Conservation (phyloP, 164 flowering plant species). For the Vitis riparia region DNA sequence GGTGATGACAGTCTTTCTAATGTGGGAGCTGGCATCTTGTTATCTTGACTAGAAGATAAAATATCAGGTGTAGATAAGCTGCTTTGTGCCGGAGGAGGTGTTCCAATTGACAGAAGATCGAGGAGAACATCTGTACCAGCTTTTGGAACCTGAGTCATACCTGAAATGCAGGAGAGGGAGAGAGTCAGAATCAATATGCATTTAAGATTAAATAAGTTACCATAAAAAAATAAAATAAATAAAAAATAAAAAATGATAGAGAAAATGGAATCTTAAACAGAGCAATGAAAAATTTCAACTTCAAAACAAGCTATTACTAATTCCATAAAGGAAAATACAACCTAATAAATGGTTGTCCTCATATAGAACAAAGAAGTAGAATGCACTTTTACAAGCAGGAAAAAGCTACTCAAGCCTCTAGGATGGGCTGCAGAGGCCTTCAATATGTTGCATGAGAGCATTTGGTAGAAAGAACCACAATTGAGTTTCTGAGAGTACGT, state of each 20-base stretch:
- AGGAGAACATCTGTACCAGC: conserved; percentile 78
- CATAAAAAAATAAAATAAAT: background rate
- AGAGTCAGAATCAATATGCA: background rate
- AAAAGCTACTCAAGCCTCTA: background rate
- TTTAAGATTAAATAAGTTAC: background rate
- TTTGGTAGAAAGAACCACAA: too few relatives aligned
- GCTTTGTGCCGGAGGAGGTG: conserved; percentile 50
- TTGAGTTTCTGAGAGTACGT: too few relatives aligned
- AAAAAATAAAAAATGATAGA: too few relatives aligned
- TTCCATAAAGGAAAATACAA: background rate
- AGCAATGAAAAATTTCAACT: background rate
- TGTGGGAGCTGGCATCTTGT: conserved; percentile 33
- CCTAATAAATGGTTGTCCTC: background rate
- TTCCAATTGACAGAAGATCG: conserved; percentile 86
- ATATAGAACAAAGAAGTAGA: background rate
- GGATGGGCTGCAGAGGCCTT: background rate
- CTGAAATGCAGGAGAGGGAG: conserved; percentile 29
- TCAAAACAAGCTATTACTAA: background rate
- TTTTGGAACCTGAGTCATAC: conserved; percentile 50
- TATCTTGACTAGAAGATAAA: conserved; percentile 43
- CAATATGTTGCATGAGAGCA: background rate
- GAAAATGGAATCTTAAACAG: background rate
- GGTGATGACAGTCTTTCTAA: conserved; percentile 50
- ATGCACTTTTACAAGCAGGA: background rate
- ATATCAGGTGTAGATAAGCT: conserved; percentile 43